Evolutionary conservation across 2,329 filamentous ascomycete species (phyloP).

Genomic region (Penicillium occitanis): DNA sequence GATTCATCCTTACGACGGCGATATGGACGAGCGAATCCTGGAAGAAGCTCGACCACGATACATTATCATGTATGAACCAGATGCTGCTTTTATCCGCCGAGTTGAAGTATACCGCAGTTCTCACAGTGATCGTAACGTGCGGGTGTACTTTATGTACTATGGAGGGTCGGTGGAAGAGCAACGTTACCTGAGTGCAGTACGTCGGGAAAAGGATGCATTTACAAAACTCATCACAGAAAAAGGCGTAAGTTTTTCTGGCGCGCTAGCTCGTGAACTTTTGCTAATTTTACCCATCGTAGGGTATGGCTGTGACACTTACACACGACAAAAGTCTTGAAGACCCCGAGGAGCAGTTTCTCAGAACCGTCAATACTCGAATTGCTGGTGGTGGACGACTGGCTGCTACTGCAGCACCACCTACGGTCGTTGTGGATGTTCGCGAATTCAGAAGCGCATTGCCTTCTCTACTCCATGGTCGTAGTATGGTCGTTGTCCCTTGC

Average conservation of each 20-base stretch:
- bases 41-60: conserved; percentile 92
- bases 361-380: conserved; percentile 94
- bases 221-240: conserved; percentile 93
- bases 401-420: conserved; percentile 82
- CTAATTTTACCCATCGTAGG: conserved; percentile 36
- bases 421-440: conserved; percentile 91
- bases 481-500: conserved; percentile 85
- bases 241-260: conserved; percentile 51
- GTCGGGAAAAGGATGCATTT: conserved; percentile 96
- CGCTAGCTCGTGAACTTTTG: conserved; percentile 9
- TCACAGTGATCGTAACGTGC: conserved; percentile 81
- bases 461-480: conserved; percentile 83
- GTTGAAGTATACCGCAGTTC: conserved; percentile 96
- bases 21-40: conserved; percentile 93
- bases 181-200: conserved; percentile 80
- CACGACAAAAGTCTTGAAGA: conserved; percentile 71
- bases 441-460: conserved; percentile 93
- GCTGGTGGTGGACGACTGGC: conserved; percentile 83
- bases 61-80: conserved; percentile 98
- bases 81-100: conserved; percentile 87
- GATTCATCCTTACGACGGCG: conserved; percentile 90
- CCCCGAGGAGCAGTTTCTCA: conserved; percentile 85
- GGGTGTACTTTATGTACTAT: conserved; percentile 97
- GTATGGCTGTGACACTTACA: conserved; percentile 86
- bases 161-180: conserved; percentile 94